Evolutionary conservation across 164 flowering plant species (phyloP).

Genomic region (Saururus chinensis): DNA sequence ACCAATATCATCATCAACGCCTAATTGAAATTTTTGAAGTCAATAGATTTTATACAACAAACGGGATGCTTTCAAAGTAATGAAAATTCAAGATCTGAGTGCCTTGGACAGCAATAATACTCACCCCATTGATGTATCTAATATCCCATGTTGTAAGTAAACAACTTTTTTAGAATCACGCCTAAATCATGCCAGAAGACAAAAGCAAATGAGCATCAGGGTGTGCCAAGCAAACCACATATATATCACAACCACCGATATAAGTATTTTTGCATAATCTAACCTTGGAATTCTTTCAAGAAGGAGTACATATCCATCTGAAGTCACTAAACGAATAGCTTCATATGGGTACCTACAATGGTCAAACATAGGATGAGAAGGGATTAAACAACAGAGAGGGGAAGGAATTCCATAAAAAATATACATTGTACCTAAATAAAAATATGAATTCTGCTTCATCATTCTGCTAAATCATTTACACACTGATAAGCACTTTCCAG

Average conservation of each 20-base stretch:
- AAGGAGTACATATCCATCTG: slow-evolving; percentile 93
- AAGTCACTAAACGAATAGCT: slow-evolving; percentile 80
- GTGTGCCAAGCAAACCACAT: background rate
- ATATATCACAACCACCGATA: background rate
- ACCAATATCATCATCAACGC: too few relatives aligned
- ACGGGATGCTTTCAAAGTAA: too few relatives aligned
- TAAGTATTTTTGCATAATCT: background rate
- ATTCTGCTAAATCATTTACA: too few relatives aligned
- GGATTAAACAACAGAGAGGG: background rate
- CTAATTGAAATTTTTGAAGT: too few relatives aligned
- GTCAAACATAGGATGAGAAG: slow-evolving; percentile 13
- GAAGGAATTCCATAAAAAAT: background rate
- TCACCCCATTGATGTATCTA: slow-evolving; percentile 99
- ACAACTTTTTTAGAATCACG: slow-evolving; percentile 82
- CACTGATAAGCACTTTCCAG: too few relatives aligned
- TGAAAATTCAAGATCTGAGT: too few relatives aligned
- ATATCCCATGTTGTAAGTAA: slow-evolving; percentile 82
- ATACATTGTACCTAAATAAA: background rate
- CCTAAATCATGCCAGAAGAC: slow-evolving; percentile 25
- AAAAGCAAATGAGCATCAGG: background rate
- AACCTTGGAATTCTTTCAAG: slow-evolving; percentile 97
- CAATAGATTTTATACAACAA: too few relatives aligned
- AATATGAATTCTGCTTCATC: too few relatives aligned
- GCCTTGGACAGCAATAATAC: too few relatives aligned
- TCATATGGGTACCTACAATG: slow-evolving; percentile 90